These are phyloP conservation scores for Linaria vulgaris DNA, from an alignment of 257 asterid genomes.

Conservation along the genomic window DNA sequence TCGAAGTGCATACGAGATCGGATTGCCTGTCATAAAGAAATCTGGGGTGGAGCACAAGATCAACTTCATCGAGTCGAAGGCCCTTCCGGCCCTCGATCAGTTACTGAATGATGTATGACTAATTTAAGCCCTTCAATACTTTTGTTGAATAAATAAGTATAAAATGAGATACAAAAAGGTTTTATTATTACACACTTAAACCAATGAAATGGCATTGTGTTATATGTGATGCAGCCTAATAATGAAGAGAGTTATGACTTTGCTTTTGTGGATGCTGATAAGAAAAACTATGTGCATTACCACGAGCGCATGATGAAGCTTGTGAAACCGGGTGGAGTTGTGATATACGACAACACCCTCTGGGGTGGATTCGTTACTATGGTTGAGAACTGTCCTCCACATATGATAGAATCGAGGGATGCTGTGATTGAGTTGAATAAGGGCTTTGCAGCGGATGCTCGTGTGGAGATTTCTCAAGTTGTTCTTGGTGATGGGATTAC, in stretches of 20 bases:
- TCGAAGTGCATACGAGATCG: conserved; percentile 32
- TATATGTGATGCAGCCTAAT: conserved; percentile 26
- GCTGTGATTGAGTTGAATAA: conserved; percentile 22
- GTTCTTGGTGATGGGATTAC: conserved; percentile 20
- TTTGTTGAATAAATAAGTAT: no score
- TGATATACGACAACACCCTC: conserved; percentile 57
- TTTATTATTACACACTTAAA: no score
- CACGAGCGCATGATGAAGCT: conserved; percentile 49
- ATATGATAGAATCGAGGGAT: background rate
- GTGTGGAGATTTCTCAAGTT: conserved; percentile 22
- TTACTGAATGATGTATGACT: conserved; percentile 12
- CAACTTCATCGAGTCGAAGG: conserved; percentile 33
- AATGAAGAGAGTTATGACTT: conserved; percentile 41
- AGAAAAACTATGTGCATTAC: conserved; percentile 34
- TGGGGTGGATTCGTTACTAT: conserved; percentile 47
- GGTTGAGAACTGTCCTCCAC: conserved; percentile 29
- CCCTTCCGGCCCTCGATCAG: conserved; percentile 18
- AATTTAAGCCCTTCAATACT: background rate
- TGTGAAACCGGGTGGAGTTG: conserved; percentile 47
- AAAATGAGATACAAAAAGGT: no score
- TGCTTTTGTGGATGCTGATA: conserved; percentile 66
- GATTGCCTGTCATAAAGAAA: conserved; percentile 34
- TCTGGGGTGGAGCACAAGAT: conserved; percentile 35
- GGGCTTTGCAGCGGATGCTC: conserved; percentile 13
- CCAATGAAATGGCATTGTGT: no score